phyloP scores from a whole-genome alignment of 495 filamentous ascomycete genomes.

The Xylaria intraflava region DNA sequence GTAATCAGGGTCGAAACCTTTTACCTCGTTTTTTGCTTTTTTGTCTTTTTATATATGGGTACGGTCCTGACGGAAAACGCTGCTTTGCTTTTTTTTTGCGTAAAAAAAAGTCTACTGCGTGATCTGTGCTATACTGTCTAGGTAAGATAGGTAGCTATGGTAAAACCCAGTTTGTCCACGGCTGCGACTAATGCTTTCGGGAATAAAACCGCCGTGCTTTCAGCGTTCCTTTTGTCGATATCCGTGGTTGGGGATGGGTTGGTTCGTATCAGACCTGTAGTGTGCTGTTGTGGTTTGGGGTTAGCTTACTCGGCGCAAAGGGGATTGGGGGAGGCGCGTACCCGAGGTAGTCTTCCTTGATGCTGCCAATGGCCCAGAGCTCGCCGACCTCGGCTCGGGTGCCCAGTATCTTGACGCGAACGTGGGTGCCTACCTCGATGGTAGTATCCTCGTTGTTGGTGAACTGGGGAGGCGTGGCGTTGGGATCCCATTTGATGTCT shows the following conservation, averaged over 20 bases:
- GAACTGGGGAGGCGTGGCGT: slow-evolving; percentile 78
- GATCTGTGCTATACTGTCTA: slow-evolving; percentile 12
- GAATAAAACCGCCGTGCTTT: neutral
- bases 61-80: slow-evolving; percentile 6
- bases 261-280: slow-evolving; percentile 8
- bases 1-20: too few species aligned
- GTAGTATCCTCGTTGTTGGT: slow-evolving; percentile 84
- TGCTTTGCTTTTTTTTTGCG: too few species aligned
- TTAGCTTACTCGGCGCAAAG: neutral
- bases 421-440: slow-evolving; percentile 86
- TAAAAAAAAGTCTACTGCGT: slow-evolving; percentile 5
- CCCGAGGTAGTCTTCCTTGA: slow-evolving; percentile 76
- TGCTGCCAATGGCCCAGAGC: slow-evolving; percentile 94
- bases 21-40: neutral
- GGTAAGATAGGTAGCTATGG: too few species aligned
- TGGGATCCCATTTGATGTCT: slow-evolving; percentile 89
- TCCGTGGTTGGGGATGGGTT: neutral
- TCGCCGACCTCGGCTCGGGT: slow-evolving; percentile 83
- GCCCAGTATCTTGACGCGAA: slow-evolving; percentile 89
- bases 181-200: neutral
- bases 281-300: slow-evolving; percentile 1
- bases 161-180: neutral
- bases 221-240: neutral
- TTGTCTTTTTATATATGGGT: slow-evolving; percentile 7
- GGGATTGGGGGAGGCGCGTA: slow-evolving; percentile 19